Evolutionary conservation across 2,329 filamentous ascomycete species (phyloP).

Genomic region (Monosporascus sp.): DNA sequence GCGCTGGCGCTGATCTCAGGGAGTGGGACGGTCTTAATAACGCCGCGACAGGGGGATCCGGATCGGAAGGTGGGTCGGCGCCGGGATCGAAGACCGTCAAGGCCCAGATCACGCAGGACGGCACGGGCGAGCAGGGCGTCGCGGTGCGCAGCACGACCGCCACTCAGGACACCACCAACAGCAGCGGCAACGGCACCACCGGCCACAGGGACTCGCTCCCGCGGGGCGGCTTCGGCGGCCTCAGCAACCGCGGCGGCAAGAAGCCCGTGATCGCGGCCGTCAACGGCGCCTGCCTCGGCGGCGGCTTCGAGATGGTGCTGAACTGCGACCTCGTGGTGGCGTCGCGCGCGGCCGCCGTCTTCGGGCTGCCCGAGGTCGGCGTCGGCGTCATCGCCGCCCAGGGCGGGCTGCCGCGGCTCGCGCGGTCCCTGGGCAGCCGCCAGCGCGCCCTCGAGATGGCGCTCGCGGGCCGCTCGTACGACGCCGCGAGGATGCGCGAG

Average conservation of each 20-base stretch:
- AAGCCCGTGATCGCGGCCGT: slow-evolving; percentile 75
- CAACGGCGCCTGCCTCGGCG: slow-evolving; percentile 69
- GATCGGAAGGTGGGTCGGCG: neutral
- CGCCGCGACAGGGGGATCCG: neutral
- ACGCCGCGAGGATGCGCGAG: slow-evolving; percentile 50
- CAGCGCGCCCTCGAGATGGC: slow-evolving; percentile 69
- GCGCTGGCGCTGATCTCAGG: slow-evolving; percentile 62
- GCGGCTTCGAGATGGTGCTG: slow-evolving; percentile 70
- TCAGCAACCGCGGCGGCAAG: slow-evolving; percentile 60
- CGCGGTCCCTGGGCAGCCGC: slow-evolving; percentile 54
- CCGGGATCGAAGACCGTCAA: neutral
- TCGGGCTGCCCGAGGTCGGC: slow-evolving; percentile 66
- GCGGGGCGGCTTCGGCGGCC: slow-evolving; percentile 55
- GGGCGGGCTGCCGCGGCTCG: slow-evolving; percentile 63
- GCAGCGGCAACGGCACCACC: neutral
- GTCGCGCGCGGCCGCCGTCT: slow-evolving; percentile 44
- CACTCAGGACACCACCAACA: slow-evolving; percentile 7
- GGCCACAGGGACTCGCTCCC: slow-evolving; percentile 25
- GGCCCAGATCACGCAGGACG: neutral
- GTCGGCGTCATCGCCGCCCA: slow-evolving; percentile 67
- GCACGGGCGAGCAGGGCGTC: neutral
- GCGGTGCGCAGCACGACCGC: neutral
- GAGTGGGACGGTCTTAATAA: slow-evolving; percentile 51
- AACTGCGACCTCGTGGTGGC: slow-evolving; percentile 71
- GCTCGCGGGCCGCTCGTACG: slow-evolving; percentile 55